Base-by-base conservation (phyloP, 2,329 filamentous ascomycete genomes). In the Didymella pomorum region DNA sequence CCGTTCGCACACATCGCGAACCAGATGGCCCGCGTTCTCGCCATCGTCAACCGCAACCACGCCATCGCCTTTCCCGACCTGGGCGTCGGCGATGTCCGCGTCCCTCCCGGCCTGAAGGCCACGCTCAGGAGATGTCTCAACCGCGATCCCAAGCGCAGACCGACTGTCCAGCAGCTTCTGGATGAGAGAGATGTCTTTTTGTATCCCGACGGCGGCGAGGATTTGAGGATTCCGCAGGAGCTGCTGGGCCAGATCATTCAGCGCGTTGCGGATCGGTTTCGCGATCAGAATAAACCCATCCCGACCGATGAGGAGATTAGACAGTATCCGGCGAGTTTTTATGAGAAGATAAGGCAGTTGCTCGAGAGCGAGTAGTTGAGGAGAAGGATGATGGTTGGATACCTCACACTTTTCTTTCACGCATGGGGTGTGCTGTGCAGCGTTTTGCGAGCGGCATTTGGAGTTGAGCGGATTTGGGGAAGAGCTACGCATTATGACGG, bases 1-100 rank as follows among this genome's bases (percentile, higher is more conserved):
- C 95, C 95, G 0, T 99, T 99, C 72, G 93, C 89, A 14, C 93
- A 98, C 73, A 96, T 99, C 67, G 82, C 87, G 58, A 95, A 94
- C 77, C 91, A 89, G 71, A 91, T 96, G 80, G 87, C 91, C 35
- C 88, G 92, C 21, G 95, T 96, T 74, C 88, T 92, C 76, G 91
- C 91, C 59, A 95, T 96, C 72, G 91, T 93, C 66, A 91, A 94
- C 76, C 91, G 87, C 77, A 84, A 87, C 55, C 87, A 93, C 75
- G 76, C 79, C 6, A 91, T 96, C 70, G 86, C 91, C 55, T 95
- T 88, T 69, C 89, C 89, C 0, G 82, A 87, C 1, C 81, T 84
- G 2, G 91, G 89, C 12, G 80, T 93, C 49, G 91, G 91, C 42
- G 88, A 82, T 10, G 78, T 83, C 0, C 73, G 79, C 2, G 80